Evolutionary conservation across 2,329 filamentous ascomycete genomes (phyloP).

Genomic region (Fusarium siculi): DNA sequence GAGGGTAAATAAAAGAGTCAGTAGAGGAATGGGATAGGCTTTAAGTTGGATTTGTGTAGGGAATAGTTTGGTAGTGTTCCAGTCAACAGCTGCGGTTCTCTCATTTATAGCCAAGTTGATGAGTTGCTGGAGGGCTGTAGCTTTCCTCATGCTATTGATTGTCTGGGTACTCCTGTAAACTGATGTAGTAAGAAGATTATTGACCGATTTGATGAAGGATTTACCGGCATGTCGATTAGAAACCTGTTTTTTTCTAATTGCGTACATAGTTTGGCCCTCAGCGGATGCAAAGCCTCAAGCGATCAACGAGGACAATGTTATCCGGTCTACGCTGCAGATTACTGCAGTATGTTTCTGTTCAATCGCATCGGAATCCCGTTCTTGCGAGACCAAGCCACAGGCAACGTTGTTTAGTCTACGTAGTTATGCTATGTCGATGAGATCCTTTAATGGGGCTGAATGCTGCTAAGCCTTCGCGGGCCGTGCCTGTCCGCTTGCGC

Average conservation of each 20-base stretch:
- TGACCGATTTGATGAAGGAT: background rate
- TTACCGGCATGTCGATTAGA: fast-evolving
- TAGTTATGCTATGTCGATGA: background rate
- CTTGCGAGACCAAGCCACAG: fast-evolving
- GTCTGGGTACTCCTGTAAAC: too few species aligned
- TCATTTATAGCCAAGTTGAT: background rate
- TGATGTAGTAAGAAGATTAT: background rate
- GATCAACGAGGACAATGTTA: background rate
- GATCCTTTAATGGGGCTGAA: background rate
- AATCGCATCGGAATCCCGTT: background rate
- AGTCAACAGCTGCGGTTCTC: background rate
- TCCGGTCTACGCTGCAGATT: background rate
- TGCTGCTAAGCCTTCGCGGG: background rate
- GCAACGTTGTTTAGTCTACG: background rate
- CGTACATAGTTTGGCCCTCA: background rate
- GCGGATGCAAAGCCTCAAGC: fast-evolving
- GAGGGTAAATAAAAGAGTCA: too few species aligned
- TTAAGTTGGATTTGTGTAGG: fast-evolving
- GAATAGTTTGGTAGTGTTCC: background rate
- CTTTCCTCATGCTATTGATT: too few species aligned
- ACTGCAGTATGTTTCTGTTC: fast-evolving
- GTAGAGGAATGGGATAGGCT: fast-evolving
- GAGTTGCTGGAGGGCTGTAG: too few species aligned
- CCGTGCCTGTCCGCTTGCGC: background rate
- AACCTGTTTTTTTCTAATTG: background rate